Evolutionary conservation across 352 stramenopile genomes (phyloP), one percentile per base, ranked within the genome.

Genomic region (Saprolegnia parasitica): DNA sequence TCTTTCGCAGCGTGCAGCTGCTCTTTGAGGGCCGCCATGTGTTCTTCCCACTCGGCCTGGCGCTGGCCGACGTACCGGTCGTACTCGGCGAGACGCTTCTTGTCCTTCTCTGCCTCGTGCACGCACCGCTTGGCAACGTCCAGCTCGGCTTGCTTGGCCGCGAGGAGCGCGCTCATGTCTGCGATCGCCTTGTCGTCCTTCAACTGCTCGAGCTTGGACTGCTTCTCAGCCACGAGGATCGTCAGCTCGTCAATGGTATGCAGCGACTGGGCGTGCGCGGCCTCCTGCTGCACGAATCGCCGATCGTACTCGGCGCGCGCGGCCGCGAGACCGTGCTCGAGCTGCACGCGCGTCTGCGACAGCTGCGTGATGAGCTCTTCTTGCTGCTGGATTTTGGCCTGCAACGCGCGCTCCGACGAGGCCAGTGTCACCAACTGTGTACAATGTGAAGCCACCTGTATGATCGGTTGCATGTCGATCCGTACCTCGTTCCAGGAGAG

Each of bases 291-390:
- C 56, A 91, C 74, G n/a, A 91, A 71, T 3, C 81, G 78, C 0
- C 83, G 77, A 29, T 94, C 86, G 52, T 91, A 93, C 57, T 94
- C 86, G 46, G 81, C 79, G 20, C 84, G 77, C 1, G 81, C 84
- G 35, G 87, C 86, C 0, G 55, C 56, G 6, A 94, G 58, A 0
- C 81, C 86, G 35, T 73, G 83, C 49, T 94, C 81, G 0, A 94
- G 67, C 42, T 94, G 86, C 40, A 66, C 56, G 1, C 91, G 40
- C 4, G 77, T 65, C 16, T 76, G 67, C 11, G 88, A 76, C 13
- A 81, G 80, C 35, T 94, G 80, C 16, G 74, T 67, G n/a, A 93
- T 21, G 0, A 78, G 49, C 15, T 65, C 68, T 35, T 77, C 72
- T 10, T 80, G 68, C 49, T 80, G 76, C 15, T 79, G 76, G 4